Evolutionary conservation across 169 alveolate genomes (phyloP), one percentile per base, ranked within the genome.

Genomic region (Cryptosporidium baileyi): DNA sequence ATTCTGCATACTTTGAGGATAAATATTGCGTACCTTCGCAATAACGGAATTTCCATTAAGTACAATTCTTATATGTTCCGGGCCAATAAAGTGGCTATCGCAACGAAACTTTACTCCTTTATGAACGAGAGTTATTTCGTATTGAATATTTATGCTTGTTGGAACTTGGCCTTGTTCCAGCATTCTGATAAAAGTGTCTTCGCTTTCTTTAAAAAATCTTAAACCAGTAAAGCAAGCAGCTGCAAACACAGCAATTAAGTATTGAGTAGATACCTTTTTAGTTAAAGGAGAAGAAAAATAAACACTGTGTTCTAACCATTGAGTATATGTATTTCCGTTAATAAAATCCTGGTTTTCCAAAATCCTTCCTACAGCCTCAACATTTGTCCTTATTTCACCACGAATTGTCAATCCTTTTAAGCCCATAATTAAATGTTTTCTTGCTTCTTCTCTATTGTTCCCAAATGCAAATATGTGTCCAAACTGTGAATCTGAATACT

Each of bases 391-490:
- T 13, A 92, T 91, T 41, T 92, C 94, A n/a, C 95, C 95, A 6
- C 90, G 82, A 24, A 92, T 89, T 13, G 88, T 82, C 57, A 92
- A 80, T 44, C 92, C 91, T 61, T 91, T 89, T 85, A 92, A 54
- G 36, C 92, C 89, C 74, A 90, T 81, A 15, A 92, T 91, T 47
- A 92, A 80, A 54, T 88, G 80, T 79, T 90, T 82, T 40, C 93
- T 90, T 5, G 94, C 94, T 19, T 82, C 88, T 63, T 94, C 93
- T 32, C 93, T 90, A 30, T 90, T 88, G 38, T 65, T 88, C 15
- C 97, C 97, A 57, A 89, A 88, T 38, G 95, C 94, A 60, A 94
- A 94, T 40, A 94, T 89, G 89, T 94, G 97, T 0, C 97, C 97
- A 54, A 94, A 92, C 88, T 94, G 97, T n/a, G 95, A 91, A 80